Evolutionary conservation across 2,329 filamentous ascomycete genomes (phyloP).

Genomic region (Talaromyces sp.): DNA sequence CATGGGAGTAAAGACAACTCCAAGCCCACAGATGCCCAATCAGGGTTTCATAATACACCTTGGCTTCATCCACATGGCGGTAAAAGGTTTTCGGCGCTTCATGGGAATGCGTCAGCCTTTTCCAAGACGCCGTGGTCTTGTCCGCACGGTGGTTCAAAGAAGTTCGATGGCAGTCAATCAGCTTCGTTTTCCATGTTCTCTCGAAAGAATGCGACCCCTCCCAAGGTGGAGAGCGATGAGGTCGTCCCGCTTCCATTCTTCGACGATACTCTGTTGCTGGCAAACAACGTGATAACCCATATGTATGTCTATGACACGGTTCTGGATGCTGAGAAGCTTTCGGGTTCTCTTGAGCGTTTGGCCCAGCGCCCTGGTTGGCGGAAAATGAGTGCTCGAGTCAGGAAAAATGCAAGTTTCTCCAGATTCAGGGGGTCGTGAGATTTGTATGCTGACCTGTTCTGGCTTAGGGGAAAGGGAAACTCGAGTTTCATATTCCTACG

Average conservation of each 20-base stretch:
- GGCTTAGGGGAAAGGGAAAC: neutral
- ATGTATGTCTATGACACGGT: neutral
- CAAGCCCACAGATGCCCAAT: no score
- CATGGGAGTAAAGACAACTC: no score
- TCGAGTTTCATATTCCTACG: neutral
- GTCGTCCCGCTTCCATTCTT: neutral
- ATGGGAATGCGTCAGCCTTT: no score
- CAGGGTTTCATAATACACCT: no score
- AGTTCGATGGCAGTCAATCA: neutral
- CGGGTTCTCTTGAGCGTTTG: neutral
- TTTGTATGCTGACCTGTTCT: no score
- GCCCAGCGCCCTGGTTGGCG: neutral
- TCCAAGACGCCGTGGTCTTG: no score
- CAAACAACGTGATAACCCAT: neutral
- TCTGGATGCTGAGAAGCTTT: neutral
- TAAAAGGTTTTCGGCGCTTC: no score
- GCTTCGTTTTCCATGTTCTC: neutral
- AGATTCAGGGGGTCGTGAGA: neutral
- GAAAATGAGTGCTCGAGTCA: neutral
- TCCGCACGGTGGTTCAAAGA: no score
- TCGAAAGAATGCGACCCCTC: neutral
- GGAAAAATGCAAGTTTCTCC: neutral
- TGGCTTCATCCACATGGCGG: no score
- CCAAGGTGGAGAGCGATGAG: neutral
- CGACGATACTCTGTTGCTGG: neutral